Evolutionary conservation across 495 filamentous ascomycete genomes (phyloP).

Genomic region (Geopyxis carbonaria): DNA sequence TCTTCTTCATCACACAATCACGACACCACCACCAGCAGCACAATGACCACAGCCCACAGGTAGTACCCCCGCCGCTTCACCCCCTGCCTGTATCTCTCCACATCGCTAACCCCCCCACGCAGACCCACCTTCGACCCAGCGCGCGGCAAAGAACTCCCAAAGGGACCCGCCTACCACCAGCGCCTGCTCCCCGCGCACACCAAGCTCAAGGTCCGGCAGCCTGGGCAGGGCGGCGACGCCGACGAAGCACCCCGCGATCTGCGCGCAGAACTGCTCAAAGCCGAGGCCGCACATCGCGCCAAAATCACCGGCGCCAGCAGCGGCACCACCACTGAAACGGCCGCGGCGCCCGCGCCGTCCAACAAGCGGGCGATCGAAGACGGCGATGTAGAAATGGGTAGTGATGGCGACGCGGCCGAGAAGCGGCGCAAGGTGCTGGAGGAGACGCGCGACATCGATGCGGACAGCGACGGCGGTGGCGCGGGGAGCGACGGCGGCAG

Average conservation of each 20-base stretch:
- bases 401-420: slow-evolving; percentile 58
- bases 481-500: slow-evolving; percentile 25
- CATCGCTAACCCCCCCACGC: slow-evolving; percentile 27
- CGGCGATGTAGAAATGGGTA: slow-evolving; percentile 30
- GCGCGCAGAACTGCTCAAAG: slow-evolving; percentile 72
- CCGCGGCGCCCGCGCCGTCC: slow-evolving; percentile 26
- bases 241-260: slow-evolving; percentile 61
- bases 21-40: slow-evolving; percentile 15
- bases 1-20: slow-evolving; percentile 1
- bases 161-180: slow-evolving; percentile 92
- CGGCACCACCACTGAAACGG: slow-evolving; percentile 25
- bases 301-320: slow-evolving; percentile 49
- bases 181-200: slow-evolving; percentile 85
- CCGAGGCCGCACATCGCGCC: slow-evolving; percentile 73
- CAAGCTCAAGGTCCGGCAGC: slow-evolving; percentile 72
- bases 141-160: slow-evolving; percentile 82
- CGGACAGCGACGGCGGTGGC: slow-evolving; percentile 55
- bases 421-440: slow-evolving; percentile 79
- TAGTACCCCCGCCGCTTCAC: slow-evolving; percentile 2
- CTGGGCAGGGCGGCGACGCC: slow-evolving; percentile 73
- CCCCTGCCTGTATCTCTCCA: neutral
- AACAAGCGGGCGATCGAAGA: slow-evolving; percentile 54
- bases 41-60: slow-evolving; percentile 50
- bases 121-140: slow-evolving; percentile 92
- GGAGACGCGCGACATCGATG: slow-evolving; percentile 77